Base-by-base conservation (phyloP, 2,329 filamentous ascomycete species). In the Teratosphaeria pseudoeucalypti region DNA sequence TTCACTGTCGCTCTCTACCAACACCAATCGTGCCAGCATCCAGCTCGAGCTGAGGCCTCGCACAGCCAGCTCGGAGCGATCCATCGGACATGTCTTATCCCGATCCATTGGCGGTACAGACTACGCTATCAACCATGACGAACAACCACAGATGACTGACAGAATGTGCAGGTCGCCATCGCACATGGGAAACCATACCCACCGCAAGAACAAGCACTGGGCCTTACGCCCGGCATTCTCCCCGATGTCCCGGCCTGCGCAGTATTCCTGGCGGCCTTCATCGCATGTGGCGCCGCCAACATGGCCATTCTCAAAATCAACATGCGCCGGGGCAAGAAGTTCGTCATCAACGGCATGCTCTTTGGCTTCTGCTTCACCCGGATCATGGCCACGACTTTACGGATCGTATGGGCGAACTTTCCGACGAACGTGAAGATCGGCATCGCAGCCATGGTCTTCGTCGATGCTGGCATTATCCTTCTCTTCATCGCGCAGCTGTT, bases 141-240 rank as follows among this genome's bases (percentile, higher is more conserved):
- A 49, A 9, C 16, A 19, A 6, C 5, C n/a, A 49, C 43, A 23
- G 19, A 23, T 49, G 43, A 19, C 43, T 49, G 23, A 49, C n/a
- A 49, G 6, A 16, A 49, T 23, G 16, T 49, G 16, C 43, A 49
- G 43, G 43, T 49, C 43, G 43, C 43, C 9, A 49, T 19, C 43
- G 16, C 16, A 49, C 61, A 62, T 58, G 62, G 62, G 52, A 57
- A 52, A 37, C 63, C 63, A 55, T 63, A 65, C 34, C 59, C 60
- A 12, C 63, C 63, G 9, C 58, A 60, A 54, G 73, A 67, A 12
- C 84, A 85, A 49, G 67, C 70, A 12, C 72, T 85, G 16, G 86
- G 86, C 59, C 82, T 84, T 23, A 64, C 74, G 6, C 87, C 88
- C 1, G 80, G 77, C 1, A 68, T 78, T 2, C 57, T 63, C 3